Base-by-base conservation (phyloP, 148 eudicot species). In the Chenopodium album region DNA sequence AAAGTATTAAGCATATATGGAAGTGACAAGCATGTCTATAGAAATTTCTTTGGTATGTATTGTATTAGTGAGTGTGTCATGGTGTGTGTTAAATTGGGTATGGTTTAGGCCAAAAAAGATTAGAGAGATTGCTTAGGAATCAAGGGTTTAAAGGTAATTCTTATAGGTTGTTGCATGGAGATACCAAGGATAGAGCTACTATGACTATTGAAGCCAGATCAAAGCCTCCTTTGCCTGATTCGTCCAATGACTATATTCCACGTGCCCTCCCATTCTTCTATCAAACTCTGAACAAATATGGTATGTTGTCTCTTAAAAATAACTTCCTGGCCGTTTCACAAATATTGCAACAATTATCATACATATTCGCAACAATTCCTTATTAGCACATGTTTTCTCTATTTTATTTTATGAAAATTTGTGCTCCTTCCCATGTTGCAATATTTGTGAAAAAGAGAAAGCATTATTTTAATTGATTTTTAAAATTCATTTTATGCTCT, bases 131-230 rank as follows among this genome's bases (percentile, higher is more conserved):
- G 19, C 82, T 91, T 3, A 80, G 87, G 78, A 71, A 86, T 19
- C 92, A 90, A 82, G 91, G 91, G 0, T 71, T 87, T 76, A 20
- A 44, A 0, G 91, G 92, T n/a, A 88, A 87, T 79, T 46, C 90
- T 5, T 91, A 91, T 76, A 76, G 50, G 81, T 16, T 88, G 16
- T 80, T 86, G 9, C 52, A 75, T 32, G 92, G 92, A 22, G 91
- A 90, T 48, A 73, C 81, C 14, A 80, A 88, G 13, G 88, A 82
- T 12, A 77, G 63, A 75, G 37, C 79, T 28, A 66, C 46, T 63
- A 86, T 90, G 87, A 22, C 16, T 0, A 52, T 46, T 14, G 82
- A 84, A 44, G 84, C 87, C 0, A 76, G 65, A 32, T 81, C 78
- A 13, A 81, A 86, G 9, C 86, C 86, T 56, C 62, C 22, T 2